A percentile compares a stretch with the other conserved stretches of the same genome.
These are phyloP conservation scores for Toxicodendron radicans DNA, from an alignment of 345 rosid species.

Conservation along the genomic window DNA sequence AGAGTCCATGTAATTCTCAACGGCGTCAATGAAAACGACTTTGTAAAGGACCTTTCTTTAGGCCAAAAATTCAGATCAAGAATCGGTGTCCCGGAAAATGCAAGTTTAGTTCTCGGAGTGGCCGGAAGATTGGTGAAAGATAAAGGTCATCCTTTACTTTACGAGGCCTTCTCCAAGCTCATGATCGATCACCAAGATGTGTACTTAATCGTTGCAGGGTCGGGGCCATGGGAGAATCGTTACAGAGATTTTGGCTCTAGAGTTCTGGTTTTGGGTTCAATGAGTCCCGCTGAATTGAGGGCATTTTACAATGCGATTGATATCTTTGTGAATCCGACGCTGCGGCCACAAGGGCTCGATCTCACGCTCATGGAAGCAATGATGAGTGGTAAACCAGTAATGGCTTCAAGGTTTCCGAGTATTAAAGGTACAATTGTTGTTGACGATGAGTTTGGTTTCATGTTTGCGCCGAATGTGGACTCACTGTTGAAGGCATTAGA, in stretches of 20 bases:
- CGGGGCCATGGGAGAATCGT: constrained; percentile 86
- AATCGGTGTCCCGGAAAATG: constrained; percentile 51
- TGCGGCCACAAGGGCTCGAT: constrained; percentile 94
- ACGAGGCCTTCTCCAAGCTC: constrained; percentile 59
- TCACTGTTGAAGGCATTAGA: constrained; percentile 61
- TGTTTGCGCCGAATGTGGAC: constrained; percentile 87
- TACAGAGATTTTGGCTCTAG: constrained; percentile 64
- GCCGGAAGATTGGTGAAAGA: constrained; percentile 93
- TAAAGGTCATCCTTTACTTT: constrained; percentile 84
- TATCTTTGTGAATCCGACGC: constrained; percentile 79
- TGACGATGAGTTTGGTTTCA: constrained; percentile 78
- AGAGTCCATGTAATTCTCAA: constrained; percentile 92
- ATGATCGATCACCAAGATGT: constrained; percentile 39
- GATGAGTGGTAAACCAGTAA: constrained; percentile 87
- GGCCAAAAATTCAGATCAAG: constrained; percentile 61
- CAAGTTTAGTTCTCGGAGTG: constrained; percentile 64
- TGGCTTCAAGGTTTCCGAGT: constrained; percentile 89
- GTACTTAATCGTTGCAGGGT: constrained; percentile 71
- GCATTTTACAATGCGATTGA: constrained; percentile 80
- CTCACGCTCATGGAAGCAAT: constrained; percentile 90
- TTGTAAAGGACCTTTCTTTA: constrained; percentile 35
- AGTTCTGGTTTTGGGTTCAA: constrained; percentile 68
- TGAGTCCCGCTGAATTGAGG: constrained; percentile 54
- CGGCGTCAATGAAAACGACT: constrained; percentile 73
- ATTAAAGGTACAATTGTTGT: constrained; percentile 84